Conservation (phyloP, 2,329 filamentous ascomycete genomes). For the Furcasterigmium furcatum region DNA sequence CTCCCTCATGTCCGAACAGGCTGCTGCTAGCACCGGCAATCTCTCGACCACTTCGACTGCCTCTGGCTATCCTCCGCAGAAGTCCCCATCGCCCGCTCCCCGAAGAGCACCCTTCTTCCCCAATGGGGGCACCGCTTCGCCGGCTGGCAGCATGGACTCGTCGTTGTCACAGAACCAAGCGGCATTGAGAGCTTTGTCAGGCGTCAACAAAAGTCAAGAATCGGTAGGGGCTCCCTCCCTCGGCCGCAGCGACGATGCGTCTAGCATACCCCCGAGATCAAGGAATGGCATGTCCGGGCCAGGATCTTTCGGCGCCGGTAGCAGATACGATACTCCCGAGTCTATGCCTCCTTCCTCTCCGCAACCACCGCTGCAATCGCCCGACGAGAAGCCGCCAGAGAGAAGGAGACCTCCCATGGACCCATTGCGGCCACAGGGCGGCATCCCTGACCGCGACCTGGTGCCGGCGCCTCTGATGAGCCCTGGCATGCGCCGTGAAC, state of each 20-base stretch:
- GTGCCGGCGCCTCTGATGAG: slow-evolving; percentile 58
- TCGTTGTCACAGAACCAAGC: slow-evolving; percentile 36
- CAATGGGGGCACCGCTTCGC: slow-evolving; percentile 39
- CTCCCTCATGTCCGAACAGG: slow-evolving; percentile 9
- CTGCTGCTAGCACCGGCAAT: slow-evolving; percentile 14
- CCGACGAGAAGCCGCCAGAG: slow-evolving; percentile 54
- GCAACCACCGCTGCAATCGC: slow-evolving; percentile 21
- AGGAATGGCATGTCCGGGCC: slow-evolving; percentile 45
- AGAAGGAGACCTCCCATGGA: slow-evolving; percentile 67
- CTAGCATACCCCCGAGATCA: slow-evolving; percentile 48
- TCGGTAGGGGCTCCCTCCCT: slow-evolving; percentile 46
- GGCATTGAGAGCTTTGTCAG: slow-evolving; percentile 42
- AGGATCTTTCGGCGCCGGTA: slow-evolving; percentile 30
- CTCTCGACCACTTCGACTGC: slow-evolving; percentile 14
- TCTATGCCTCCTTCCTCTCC: slow-evolving; percentile 19
- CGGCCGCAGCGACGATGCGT: slow-evolving; percentile 47
- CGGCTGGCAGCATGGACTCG: slow-evolving; percentile 50
- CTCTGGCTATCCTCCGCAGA: slow-evolving; percentile 30
- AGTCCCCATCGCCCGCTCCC: slow-evolving; percentile 6
- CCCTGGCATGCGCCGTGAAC: slow-evolving; percentile 41
- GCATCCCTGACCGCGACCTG: slow-evolving; percentile 44
- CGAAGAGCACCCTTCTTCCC: slow-evolving; percentile 14
- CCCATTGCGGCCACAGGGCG: slow-evolving; percentile 47
- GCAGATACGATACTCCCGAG: slow-evolving; percentile 9
- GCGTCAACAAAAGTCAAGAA: slow-evolving; percentile 55